Evolutionary conservation across 2,329 filamentous ascomycete species (phyloP), one percentile per base, ranked within the genome.

Genomic region (Ambrosiella cleistominuta): DNA sequence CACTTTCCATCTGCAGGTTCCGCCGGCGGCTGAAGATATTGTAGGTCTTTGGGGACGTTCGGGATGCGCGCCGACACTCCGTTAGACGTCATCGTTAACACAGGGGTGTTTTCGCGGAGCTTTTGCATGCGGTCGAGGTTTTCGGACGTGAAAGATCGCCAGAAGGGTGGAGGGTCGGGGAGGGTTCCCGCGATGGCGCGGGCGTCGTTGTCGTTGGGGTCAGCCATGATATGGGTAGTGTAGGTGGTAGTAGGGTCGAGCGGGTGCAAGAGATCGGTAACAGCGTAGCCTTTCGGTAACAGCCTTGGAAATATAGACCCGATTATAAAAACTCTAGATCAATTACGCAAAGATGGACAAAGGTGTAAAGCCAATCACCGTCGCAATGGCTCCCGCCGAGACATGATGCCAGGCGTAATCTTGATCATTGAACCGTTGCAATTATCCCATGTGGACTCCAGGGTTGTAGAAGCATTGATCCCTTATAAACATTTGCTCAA

Each of bases 121-220:
- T 71, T 68, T 5, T 72, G 68, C 57, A 78, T 70, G 3, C 80
- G 80, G 12, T 79, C 71, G 56, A 87, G 66, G 66, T 91, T 94
- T 36, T 85, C 80, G 2, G 81, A 69, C 0, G 88, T 95, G 70
- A 97, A 97, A 68, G 86, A 78, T 64, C 85, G 83, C 82, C 87
- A 97, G 72, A 96, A 95, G 0, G 85, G 83, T 35, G 93, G 93
- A 35, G 93, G 93, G 56, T 85, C 81, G 27, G 93, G 91, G 68
- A 89, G 95, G 45, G 83, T 81, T 27, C 85, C 81, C 35, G 81
- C 76, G 64, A 77, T 69, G 47, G 64, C 64, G 62, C 67, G 65
- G 7, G 70, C 69, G 57, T 72, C 71, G 40, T 70, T 68, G 8
- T 70, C 66, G 60, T 70, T 72, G 60, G 75, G 73, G 56, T 72